Conservation (phyloP, 2,329 filamentous ascomycete species). For the Mycogone perniciosa region DNA sequence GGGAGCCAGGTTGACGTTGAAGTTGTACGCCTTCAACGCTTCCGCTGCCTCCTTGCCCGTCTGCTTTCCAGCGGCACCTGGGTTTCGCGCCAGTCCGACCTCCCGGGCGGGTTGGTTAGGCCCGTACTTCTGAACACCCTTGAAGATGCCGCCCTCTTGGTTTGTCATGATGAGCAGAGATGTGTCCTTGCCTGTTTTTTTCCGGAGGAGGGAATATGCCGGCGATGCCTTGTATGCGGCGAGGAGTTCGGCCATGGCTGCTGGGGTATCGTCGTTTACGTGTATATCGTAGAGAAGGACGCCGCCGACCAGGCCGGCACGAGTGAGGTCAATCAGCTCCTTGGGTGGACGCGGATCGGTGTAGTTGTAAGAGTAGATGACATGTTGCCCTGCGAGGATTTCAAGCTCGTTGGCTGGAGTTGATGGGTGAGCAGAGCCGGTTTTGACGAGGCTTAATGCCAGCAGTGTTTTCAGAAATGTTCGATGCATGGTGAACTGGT, state of each 20-base stretch:
- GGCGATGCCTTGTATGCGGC: conserved; percentile 11
- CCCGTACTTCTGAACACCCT: conserved; percentile 4
- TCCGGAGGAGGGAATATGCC: conserved; percentile 3
- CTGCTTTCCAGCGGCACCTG: conserved; percentile 4
- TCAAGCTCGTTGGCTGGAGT: conserved; percentile 5
- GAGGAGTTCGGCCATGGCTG: conserved; percentile 7
- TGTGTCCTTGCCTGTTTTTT: conserved; percentile 7
- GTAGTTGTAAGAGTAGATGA: conserved; percentile 12
- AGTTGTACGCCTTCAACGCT: conserved; percentile 5
- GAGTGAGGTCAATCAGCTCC: conserved; percentile 10
- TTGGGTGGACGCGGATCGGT: conserved; percentile 2
- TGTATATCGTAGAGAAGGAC: conserved; percentile 12
- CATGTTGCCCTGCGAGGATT: conserved; percentile 11
- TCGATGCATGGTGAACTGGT: not conserved
- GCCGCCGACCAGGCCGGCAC: conserved; percentile 12
- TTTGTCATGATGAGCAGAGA: conserved; percentile 12
- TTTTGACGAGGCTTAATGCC: not conserved
- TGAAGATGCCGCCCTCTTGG: conserved; percentile 13
- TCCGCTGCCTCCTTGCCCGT: conserved; percentile 7
- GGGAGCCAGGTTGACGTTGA: conserved; percentile 11
- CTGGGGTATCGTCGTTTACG: conserved; percentile 11
- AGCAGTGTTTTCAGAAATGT: not conserved
- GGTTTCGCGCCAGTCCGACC: conserved; percentile 3
- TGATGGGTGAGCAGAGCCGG: not conserved
- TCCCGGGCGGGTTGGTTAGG: conserved; percentile 6